Evolutionary conservation across 176 grass and related monocot species (phyloP), one percentile per base, ranked within the genome.

Genomic region (Oryza nivara): DNA sequence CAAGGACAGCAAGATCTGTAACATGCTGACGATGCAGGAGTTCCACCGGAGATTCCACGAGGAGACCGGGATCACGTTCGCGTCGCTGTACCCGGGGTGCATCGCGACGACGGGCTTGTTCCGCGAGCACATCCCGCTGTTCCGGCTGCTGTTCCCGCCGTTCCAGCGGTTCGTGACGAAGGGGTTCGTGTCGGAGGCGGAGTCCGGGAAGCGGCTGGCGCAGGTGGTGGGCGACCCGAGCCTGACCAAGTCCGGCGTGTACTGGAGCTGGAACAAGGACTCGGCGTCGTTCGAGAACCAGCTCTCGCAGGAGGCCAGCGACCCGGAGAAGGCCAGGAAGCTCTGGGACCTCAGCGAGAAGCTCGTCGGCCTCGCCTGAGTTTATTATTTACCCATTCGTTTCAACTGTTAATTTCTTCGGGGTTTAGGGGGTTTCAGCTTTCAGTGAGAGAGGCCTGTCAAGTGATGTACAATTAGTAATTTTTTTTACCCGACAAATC

Each of bases 201-300:
- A 97, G 65, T 92, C 95, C 30, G 95, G 95, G 1, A 92, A 94
- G 73, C 85, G 95, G 81, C 88, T 97, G 19, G 95, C 95, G 46
- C 92, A 97, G 92, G 92, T 94, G 47, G 95, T 97, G 19, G 81
- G 81, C 1, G 95, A 97, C 66, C 90, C 95, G 0, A 97, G 95
- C 86, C 86, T 97, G 40, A 84, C 88, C n/a, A 97, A 97, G 90
- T 97, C 95, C 0, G 95, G 95, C 1, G 95, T 97, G 2, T 98
- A 98, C 87, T 98, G 95, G 92, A 98, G 95, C 92, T 98, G 95
- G 95, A 98, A 98, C 91, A 95, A 95, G 68, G 87, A 93, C 86
- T 93, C 95, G 30, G 91, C 95, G 2, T 95, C 90, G 0, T 98
- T 93, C 28, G 92, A 98, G 91, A 95, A 98, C 82, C 92, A 98